These are phyloP conservation scores for Lupinus albus DNA, from an alignment of 306 rosid species.

Conservation along the genomic window DNA sequence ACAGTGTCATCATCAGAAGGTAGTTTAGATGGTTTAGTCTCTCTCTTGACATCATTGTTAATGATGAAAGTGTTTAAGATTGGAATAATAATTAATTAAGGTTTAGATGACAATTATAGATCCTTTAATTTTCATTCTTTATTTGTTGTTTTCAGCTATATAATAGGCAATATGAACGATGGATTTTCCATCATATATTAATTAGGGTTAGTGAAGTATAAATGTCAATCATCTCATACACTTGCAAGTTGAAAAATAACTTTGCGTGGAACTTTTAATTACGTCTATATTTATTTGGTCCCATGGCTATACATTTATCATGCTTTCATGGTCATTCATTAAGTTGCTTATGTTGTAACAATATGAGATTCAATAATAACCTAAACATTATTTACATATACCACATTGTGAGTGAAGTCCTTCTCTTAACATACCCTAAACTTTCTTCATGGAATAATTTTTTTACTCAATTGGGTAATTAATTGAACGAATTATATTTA, in stretches of 20 bases:
- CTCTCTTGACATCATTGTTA: slow-evolving; percentile 18
- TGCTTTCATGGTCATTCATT: neutral
- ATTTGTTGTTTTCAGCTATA: neutral
- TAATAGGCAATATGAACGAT: neutral
- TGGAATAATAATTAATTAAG: slow-evolving; percentile 25
- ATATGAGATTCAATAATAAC: neutral
- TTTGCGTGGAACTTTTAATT: slow-evolving; percentile 24
- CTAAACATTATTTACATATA: slow-evolving; percentile 5
- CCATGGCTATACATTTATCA: neutral
- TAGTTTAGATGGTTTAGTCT: neutral
- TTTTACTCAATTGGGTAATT: neutral
- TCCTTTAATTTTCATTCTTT: slow-evolving; percentile 12
- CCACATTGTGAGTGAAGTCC: neutral
- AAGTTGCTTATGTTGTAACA: slow-evolving; percentile 22
- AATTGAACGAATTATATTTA: neutral
- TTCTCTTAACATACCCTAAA: neutral
- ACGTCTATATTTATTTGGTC: slow-evolving; percentile 27
- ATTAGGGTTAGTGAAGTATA: slow-evolving; percentile 18
- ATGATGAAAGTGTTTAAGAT: neutral
- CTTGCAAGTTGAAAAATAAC: slow-evolving; percentile 35
- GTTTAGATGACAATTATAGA: slow-evolving; percentile 14
- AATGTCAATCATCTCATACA: slow-evolving; percentile 8
- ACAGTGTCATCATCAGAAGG: slow-evolving; percentile 1
- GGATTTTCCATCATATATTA: neutral
- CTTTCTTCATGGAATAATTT: neutral